phyloP scores from a whole-genome alignment of 768 basidiomycete genomes.

The Suillus discolor region DNA sequence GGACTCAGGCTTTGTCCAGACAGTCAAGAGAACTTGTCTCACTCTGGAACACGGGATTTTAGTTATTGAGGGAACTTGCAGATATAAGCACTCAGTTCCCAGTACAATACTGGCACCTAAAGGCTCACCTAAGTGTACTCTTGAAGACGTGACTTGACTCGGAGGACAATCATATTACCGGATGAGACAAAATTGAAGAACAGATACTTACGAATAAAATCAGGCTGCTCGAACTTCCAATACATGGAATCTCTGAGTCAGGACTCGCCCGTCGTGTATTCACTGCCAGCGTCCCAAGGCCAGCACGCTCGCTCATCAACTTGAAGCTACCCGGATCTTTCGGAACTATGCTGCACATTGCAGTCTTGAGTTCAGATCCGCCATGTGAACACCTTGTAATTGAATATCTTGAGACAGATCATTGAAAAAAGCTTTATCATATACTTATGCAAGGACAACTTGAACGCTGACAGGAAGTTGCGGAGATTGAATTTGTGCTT shows the following conservation, averaged over 20 bases:
- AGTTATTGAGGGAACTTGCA: not conserved
- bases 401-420: not conserved
- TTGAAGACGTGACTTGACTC: not conserved
- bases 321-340: not conserved
- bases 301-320: not conserved
- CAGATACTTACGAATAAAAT: not conserved
- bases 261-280: not conserved
- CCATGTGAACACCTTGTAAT: not conserved
- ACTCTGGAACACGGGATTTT: not conserved
- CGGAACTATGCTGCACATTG: not conserved
- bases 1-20: not conserved
- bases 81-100: not conserved
- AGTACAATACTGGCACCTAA: not conserved
- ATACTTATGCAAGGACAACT: not conserved
- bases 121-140: no score
- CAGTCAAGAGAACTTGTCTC: conserved; percentile 1
- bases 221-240: not conserved
- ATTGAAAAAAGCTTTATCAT: not conserved
- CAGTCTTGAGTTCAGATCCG: not conserved
- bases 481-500: not conserved
- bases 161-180: not conserved
- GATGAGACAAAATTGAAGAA: not conserved
- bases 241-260: not conserved
- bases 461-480: not conserved
- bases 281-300: not conserved